Conservation (phyloP, 2,329 filamentous ascomycete genomes). For the Cytospora mali region DNA sequence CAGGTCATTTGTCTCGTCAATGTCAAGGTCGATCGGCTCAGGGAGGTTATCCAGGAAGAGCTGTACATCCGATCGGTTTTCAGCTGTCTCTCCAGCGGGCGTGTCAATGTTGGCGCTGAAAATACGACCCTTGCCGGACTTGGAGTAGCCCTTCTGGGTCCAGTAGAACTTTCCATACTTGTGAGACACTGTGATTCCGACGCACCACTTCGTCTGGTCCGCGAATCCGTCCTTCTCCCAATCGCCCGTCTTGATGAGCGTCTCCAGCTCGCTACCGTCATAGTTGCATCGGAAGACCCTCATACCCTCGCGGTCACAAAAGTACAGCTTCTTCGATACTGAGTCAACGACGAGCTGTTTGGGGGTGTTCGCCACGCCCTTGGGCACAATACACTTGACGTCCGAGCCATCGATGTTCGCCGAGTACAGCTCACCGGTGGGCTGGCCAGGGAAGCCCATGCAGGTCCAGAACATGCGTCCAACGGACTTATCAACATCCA, state of each 20-base stretch:
- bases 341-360: constrained; percentile 45
- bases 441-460: constrained; percentile 46
- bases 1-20: constrained; percentile 46
- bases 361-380: constrained; percentile 51
- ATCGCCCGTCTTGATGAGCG: constrained; percentile 38
- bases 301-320: constrained; percentile 49
- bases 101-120: constrained; percentile 50
- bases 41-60: constrained; percentile 48
- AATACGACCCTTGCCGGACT: constrained; percentile 54
- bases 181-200: constrained; percentile 54
- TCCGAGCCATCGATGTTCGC: constrained; percentile 50
- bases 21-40: constrained; percentile 59
- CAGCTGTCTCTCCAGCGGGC: constrained; percentile 35
- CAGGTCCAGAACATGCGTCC: constrained; percentile 52
- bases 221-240: constrained; percentile 27
- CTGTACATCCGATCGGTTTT: constrained; percentile 44
- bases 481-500: constrained; percentile 39
- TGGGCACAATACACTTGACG: constrained; percentile 45
- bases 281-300: constrained; percentile 42
- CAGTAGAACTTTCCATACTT: constrained; percentile 54
- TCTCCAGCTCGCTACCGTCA: constrained; percentile 44
- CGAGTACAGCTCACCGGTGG: constrained; percentile 48
- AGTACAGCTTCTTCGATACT: constrained; percentile 41
- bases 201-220: constrained; percentile 51
- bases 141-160: constrained; percentile 61